phyloP scores from a whole-genome alignment of 345 rosid genomes.

The Eucalyptus cloeziana region DNA sequence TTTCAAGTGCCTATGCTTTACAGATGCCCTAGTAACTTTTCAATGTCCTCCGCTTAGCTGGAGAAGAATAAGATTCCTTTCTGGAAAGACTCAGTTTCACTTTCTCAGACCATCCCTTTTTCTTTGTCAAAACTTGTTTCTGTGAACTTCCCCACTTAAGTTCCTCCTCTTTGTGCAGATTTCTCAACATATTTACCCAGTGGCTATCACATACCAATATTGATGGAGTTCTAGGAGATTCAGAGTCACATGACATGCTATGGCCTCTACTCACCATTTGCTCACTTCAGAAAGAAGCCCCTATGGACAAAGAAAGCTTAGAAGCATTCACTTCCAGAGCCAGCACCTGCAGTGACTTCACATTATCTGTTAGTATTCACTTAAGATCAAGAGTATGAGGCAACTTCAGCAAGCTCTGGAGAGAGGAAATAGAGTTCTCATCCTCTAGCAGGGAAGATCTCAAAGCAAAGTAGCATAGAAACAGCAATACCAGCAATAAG shows the following conservation, averaged over 20 bases:
- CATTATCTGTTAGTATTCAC: slow-evolving; percentile 43
- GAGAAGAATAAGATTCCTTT: slow-evolving; percentile 60
- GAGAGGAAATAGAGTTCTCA: slow-evolving; percentile 80
- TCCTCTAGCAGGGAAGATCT: slow-evolving; percentile 83
- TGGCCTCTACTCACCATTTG: slow-evolving; percentile 30
- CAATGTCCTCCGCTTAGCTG: slow-evolving; percentile 14
- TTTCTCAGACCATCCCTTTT: slow-evolving; percentile 68
- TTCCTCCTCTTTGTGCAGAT: slow-evolving; percentile 56
- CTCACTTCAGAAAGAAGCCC: slow-evolving; percentile 15
- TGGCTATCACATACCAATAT: slow-evolving; percentile 57
- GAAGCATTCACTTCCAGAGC: slow-evolving; percentile 41
- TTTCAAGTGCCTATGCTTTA: slow-evolving; percentile 46
- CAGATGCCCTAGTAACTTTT: slow-evolving; percentile 23
- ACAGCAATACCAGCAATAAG: slow-evolving; percentile 65
- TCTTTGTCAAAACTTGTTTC: slow-evolving; percentile 27
- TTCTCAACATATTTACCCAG: slow-evolving; percentile 94
- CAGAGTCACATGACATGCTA: slow-evolving; percentile 28
- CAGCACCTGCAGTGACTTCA: slow-evolving; percentile 58
- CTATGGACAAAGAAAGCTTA: slow-evolving; percentile 3
- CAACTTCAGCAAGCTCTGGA: slow-evolving; percentile 73
- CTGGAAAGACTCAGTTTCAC: slow-evolving; percentile 41
- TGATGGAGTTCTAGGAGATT: slow-evolving; percentile 49
- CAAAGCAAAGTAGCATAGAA: slow-evolving; percentile 62
- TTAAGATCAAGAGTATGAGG: slow-evolving; percentile 17
- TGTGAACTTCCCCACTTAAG: slow-evolving; percentile 13